Conservation (phyloP, 2,329 filamentous ascomycete species). For the Xylariaceae sp. region DNA sequence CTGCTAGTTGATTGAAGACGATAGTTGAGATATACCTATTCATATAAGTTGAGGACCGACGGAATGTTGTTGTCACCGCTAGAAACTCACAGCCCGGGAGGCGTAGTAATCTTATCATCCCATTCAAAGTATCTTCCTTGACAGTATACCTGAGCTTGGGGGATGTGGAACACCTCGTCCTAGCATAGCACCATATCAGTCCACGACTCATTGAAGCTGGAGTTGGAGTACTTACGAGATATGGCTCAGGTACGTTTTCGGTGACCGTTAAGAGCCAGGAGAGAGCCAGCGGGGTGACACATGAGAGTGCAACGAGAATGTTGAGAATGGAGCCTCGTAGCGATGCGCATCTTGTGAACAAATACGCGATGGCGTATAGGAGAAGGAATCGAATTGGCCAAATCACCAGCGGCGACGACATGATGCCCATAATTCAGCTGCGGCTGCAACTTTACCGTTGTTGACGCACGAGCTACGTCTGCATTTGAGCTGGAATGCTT, state of each 20-base stretch:
- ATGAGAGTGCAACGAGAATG: constrained; percentile 1
- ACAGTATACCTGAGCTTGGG: constrained; percentile 87
- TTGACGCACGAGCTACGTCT: not conserved
- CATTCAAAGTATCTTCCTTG: constrained; percentile 68
- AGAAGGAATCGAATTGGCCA: constrained; percentile 16
- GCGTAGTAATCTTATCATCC: constrained; percentile 97
- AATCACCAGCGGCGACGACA: constrained; percentile 13
- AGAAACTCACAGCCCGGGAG: constrained; percentile 68
- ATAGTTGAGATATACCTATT: constrained; percentile 40
- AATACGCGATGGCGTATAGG: constrained; percentile 7
- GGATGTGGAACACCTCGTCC: constrained; percentile 87
- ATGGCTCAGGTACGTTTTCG: constrained; percentile 47
- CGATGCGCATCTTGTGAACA: constrained; percentile 1
- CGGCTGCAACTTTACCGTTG: not conserved
- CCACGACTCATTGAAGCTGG: not conserved
- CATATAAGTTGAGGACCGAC: constrained; percentile 24
- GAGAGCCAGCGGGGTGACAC: constrained; percentile 8
- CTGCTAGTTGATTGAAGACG: constrained; percentile 34
- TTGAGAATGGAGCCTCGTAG: not conserved
- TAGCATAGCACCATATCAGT: constrained; percentile 34
- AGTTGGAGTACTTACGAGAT: constrained; percentile 41
- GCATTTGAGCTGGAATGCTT: not conserved
- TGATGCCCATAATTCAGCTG: not conserved
- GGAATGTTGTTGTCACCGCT: constrained; percentile 10
- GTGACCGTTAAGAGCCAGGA: constrained; percentile 41